Evolutionary conservation across 208 protist genomes (phyloP).

Genomic region (Leishmania turanica): DNA sequence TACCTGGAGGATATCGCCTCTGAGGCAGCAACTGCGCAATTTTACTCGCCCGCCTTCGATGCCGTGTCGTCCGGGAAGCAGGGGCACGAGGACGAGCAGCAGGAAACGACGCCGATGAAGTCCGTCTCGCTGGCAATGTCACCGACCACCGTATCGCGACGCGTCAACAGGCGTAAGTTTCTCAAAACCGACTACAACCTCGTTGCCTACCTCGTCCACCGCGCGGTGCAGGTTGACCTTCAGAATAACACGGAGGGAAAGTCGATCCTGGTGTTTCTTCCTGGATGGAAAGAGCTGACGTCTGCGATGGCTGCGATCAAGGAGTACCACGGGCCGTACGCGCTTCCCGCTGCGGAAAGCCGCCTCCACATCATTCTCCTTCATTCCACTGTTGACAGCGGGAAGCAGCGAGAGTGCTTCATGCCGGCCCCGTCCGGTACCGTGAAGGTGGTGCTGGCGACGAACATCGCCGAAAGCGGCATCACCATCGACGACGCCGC

Average conservation of each 20-base stretch:
- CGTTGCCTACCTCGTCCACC: constrained; percentile 71
- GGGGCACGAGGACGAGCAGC: not conserved
- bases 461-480: constrained; percentile 97
- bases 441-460: constrained; percentile 96
- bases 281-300: constrained; percentile 98
- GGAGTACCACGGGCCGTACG: constrained; percentile 23
- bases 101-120: not conserved
- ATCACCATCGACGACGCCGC: constrained; percentile 96
- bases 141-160: not conserved
- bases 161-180: constrained; percentile 13
- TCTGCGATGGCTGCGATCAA: constrained; percentile 67
- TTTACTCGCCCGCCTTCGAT: constrained; percentile 65
- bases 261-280: constrained; percentile 99
- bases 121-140: not conserved
- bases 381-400: constrained; percentile 83
- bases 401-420: constrained; percentile 92
- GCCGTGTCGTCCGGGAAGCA: constrained; percentile 2
- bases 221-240: constrained; percentile 53
- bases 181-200: constrained; percentile 82
- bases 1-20: constrained; percentile 75
- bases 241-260: constrained; percentile 45
- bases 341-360: not conserved
- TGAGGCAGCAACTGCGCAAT: constrained; percentile 15
- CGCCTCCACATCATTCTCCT: constrained; percentile 85
- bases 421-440: constrained; percentile 63